Conservation (phyloP, 441 rosid species). For the Eruca vesicaria region DNA sequence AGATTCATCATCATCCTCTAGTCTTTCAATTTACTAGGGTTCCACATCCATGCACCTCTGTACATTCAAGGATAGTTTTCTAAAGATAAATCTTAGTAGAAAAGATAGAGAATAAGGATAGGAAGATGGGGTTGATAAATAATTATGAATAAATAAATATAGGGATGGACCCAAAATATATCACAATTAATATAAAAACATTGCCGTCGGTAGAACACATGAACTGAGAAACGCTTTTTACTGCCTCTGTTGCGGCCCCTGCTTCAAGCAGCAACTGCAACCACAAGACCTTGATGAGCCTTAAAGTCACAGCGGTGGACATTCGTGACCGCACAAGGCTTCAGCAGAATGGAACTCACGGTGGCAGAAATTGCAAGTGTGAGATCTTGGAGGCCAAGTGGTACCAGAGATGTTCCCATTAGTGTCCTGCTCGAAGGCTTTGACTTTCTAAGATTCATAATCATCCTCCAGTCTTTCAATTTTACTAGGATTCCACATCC, state of each 20-base stretch:
- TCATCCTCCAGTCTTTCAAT: slow-evolving; percentile 42
- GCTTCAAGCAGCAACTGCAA: background rate
- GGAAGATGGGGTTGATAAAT: slow-evolving; percentile 30
- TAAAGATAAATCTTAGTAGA: slow-evolving; percentile 9
- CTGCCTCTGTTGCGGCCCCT: slow-evolving; percentile 22
- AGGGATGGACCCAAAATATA: slow-evolving; percentile 29
- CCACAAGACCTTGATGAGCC: slow-evolving; percentile 22
- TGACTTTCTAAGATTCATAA: slow-evolving; percentile 89
- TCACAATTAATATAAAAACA: slow-evolving; percentile 15
- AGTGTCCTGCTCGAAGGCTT: slow-evolving; percentile 85
- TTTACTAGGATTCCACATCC: slow-evolving; percentile 75
- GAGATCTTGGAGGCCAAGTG: slow-evolving; percentile 96
- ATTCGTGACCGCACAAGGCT: slow-evolving; percentile 97
- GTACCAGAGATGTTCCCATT: slow-evolving; percentile 61
- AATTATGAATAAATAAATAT: slow-evolving; percentile 29
- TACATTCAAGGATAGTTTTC: slow-evolving; percentile 22
- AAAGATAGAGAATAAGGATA: slow-evolving; percentile 16
- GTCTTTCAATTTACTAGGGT: slow-evolving; percentile 39
- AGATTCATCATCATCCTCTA: slow-evolving; percentile 70
- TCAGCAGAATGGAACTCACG: slow-evolving; percentile 94
- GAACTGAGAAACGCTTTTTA: slow-evolving; percentile 16
- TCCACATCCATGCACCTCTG: slow-evolving; percentile 66
- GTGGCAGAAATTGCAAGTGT: slow-evolving; percentile 85
- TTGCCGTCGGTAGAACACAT: slow-evolving; percentile 34
- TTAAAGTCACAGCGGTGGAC: slow-evolving; percentile 82